A percentile compares a stretch with the other conserved stretches of the same genome.
These are phyloP conservation scores for Kokia cookei DNA, from an alignment of 441 rosid genomes.

Conservation along the genomic window DNA sequence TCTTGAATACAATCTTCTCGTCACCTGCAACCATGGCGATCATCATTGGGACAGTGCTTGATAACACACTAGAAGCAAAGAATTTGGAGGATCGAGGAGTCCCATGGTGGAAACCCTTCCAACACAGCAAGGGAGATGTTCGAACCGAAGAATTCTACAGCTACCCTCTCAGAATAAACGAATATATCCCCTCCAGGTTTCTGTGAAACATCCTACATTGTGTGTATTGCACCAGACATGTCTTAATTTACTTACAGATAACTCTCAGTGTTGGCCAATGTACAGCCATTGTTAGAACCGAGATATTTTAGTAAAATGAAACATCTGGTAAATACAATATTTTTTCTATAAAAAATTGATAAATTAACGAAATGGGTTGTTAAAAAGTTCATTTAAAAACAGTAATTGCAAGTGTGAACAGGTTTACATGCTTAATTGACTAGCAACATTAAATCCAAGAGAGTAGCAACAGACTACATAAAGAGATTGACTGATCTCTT, in stretches of 20 bases:
- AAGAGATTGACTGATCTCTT: too few relatives aligned
- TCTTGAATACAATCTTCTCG: constrained; percentile 78
- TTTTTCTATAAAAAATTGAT: too few relatives aligned
- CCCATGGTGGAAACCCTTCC: constrained; percentile 90
- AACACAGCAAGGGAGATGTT: constrained; percentile 49
- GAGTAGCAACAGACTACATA: too few relatives aligned
- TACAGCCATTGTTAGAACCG: neutral
- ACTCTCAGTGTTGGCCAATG: neutral
- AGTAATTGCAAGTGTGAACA: too few relatives aligned
- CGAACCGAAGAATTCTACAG: constrained; percentile 74
- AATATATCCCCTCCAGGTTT: constrained; percentile 55
- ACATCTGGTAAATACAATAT: too few relatives aligned
- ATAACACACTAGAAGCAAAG: constrained; percentile 66
- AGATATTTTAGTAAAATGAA: too few relatives aligned
- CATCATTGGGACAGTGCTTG: constrained; percentile 56
- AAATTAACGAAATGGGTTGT: too few relatives aligned
- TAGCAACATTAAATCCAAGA: too few relatives aligned
- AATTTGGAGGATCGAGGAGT: constrained; percentile 50
- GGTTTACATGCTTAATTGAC: too few relatives aligned
- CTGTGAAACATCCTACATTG: constrained; percentile 16
- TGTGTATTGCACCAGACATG: constrained; percentile 17
- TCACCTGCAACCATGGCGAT: constrained; percentile 77
- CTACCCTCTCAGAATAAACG: constrained; percentile 44
- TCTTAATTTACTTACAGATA: neutral
- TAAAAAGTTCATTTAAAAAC: too few relatives aligned